Conservation (phyloP, 306 rosid genomes). For the Ammopiptanthus mongolicus region DNA sequence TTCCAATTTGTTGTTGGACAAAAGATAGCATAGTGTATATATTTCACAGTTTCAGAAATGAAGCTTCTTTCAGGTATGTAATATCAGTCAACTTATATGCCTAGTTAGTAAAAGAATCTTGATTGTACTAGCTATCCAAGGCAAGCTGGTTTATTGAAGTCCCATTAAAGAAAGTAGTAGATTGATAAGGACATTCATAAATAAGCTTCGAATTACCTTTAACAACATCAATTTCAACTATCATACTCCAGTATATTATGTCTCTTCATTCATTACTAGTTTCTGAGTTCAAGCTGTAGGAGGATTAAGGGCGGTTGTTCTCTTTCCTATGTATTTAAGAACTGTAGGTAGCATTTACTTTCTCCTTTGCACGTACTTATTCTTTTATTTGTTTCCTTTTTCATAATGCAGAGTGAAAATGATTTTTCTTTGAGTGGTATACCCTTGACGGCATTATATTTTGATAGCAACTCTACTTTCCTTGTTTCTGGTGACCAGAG, state of each 20-base stretch:
- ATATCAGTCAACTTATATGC: background rate
- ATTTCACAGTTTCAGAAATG: background rate
- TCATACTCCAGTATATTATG: background rate
- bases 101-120: background rate
- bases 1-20: background rate
- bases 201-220: background rate
- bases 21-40: background rate
- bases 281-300: background rate
- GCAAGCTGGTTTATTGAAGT: background rate
- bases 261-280: background rate
- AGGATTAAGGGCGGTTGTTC: background rate
- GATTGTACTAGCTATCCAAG: background rate
- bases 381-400: background rate
- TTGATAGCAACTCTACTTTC: conserved; percentile 44
- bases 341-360: background rate
- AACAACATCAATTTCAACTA: background rate
- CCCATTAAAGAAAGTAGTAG: background rate
- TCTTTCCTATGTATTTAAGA: background rate
- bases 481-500: conserved; percentile 87
- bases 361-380: background rate
- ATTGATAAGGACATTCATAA: background rate
- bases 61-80: background rate
- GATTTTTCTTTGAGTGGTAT: conserved; percentile 69
- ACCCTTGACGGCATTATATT: conserved; percentile 65
- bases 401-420: conserved; percentile 64